These are phyloP conservation scores for Colletotrichum sansevieriae DNA, from an alignment of 2,329 filamentous ascomycete species.

Conservation along the genomic window DNA sequence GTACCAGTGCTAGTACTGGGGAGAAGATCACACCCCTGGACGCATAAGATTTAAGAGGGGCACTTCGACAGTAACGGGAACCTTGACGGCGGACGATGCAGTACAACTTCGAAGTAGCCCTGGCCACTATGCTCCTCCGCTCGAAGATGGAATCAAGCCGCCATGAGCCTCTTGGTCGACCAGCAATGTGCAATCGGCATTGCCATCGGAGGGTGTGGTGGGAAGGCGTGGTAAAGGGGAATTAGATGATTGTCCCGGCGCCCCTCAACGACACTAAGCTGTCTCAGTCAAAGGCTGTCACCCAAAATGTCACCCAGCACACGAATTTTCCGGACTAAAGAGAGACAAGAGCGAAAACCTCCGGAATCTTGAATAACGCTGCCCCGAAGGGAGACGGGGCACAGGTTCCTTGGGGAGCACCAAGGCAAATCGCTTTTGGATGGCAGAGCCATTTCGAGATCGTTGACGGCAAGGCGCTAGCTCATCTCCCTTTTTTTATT, in stretches of 20 bases:
- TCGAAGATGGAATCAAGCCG: conserved; percentile 13
- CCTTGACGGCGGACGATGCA: conserved; percentile 23
- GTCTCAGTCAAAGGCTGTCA: conserved; percentile 11
- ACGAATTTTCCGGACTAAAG: conserved; percentile 9
- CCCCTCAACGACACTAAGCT: conserved; percentile 25
- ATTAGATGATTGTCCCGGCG: conserved; percentile 21
- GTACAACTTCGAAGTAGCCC: conserved; percentile 18
- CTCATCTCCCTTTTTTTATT: conserved; percentile 16
- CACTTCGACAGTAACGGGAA: conserved; percentile 24
- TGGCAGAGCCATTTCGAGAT: neutral
- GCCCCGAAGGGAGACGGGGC: conserved; percentile 2
- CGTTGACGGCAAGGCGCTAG: conserved; percentile 21
- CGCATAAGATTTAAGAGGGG: conserved; percentile 4
- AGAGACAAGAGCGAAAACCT: neutral
- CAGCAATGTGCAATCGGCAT: conserved; percentile 2
- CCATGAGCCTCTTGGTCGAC: neutral
- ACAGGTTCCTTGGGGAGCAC: neutral
- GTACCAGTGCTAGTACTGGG: too few species aligned
- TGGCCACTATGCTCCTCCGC: conserved; percentile 18
- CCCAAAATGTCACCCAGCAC: conserved; percentile 31
- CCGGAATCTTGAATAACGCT: conserved; percentile 8
- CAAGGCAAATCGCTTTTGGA: conserved; percentile 1
- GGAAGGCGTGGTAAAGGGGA: conserved; percentile 24
- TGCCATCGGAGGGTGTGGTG: conserved; percentile 8
- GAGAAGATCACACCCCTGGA: too few species aligned